phyloP scores from a whole-genome alignment of 2,329 filamentous ascomycete species.

The Nothophoma quercina region DNA sequence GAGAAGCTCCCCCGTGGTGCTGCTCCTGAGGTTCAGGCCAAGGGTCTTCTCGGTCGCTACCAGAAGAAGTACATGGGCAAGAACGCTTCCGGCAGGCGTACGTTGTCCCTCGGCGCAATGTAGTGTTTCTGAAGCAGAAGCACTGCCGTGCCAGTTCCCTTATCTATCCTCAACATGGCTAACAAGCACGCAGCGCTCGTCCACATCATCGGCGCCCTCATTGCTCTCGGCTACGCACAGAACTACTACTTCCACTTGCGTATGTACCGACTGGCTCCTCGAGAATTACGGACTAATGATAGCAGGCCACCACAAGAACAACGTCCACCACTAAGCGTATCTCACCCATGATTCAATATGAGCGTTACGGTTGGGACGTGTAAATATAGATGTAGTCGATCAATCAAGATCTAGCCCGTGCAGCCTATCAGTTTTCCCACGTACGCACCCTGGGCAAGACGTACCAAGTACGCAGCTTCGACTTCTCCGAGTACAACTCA shows the following conservation, averaged over 20 bases:
- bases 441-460: too few relatives aligned
- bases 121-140: neutral
- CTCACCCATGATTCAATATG: conserved; percentile 10
- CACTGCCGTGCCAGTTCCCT: neutral
- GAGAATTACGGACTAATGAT: conserved; percentile 27
- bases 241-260: conserved; percentile 99
- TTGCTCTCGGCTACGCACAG: conserved; percentile 89
- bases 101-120: conserved; percentile 51
- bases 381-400: conserved; percentile 51
- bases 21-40: conserved; percentile 82
- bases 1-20: conserved; percentile 94
- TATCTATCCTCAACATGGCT: conserved; percentile 13
- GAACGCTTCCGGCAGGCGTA: conserved; percentile 89
- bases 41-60: conserved; percentile 87
- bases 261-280: conserved; percentile 61
- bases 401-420: conserved; percentile 41
- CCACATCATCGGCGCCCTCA: conserved; percentile 80
- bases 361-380: conserved; percentile 37
- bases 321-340: conserved; percentile 87
- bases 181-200: conserved; percentile 72
- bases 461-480: too few relatives aligned
- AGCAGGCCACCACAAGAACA: conserved; percentile 99
- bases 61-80: conserved; percentile 90
- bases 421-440: neutral
- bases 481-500: too few relatives aligned